Evolutionary conservation across 768 basidiomycete genomes (phyloP).

Genomic region (Podaxis rugospora): DNA sequence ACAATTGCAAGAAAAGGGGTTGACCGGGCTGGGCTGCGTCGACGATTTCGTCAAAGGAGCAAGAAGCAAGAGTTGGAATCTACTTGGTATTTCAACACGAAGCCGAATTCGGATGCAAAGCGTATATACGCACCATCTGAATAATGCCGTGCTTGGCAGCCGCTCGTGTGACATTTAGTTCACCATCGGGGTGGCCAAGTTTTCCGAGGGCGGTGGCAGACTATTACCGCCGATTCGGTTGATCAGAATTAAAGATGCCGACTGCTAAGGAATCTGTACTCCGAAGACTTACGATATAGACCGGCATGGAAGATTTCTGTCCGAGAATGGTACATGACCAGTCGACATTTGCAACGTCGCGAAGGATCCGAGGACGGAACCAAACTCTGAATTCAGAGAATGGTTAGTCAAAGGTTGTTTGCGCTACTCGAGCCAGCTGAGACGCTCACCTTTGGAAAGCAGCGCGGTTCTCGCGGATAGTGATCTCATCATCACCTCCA

Average conservation of each 20-base stretch:
- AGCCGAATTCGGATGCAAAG: not conserved
- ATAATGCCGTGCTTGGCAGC: conserved; percentile 64
- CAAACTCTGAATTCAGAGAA: conserved; percentile 49
- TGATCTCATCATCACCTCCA: conserved; percentile 93
- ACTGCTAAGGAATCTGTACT: not conserved
- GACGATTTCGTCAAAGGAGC: conserved; percentile 92
- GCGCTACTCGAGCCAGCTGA: not conserved
- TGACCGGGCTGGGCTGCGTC: conserved; percentile 79
- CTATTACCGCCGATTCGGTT: conserved; percentile 18
- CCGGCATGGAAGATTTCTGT: conserved; percentile 65
- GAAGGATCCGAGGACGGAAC: conserved; percentile 88
- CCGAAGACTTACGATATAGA: conserved; percentile 41
- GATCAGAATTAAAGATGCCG: not conserved
- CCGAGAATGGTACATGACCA: conserved; percentile 83
- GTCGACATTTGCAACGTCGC: conserved; percentile 83
- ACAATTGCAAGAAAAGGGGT: conserved; percentile 84
- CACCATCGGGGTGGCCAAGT: conserved; percentile 94
- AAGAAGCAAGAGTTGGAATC: conserved; percentile 95
- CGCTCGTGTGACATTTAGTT: conserved; percentile 85
- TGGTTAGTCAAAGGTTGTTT: conserved; percentile 5
- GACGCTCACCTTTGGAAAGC: conserved; percentile 77
- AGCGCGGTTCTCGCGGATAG: conserved; percentile 81
- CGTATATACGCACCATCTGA: conserved; percentile 36
- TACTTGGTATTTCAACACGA: conserved; percentile 22
- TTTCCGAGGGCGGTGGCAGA: conserved; percentile 89